Base-by-base conservation (phyloP, 139 green algal species). In the Pleodorina starrii region DNA sequence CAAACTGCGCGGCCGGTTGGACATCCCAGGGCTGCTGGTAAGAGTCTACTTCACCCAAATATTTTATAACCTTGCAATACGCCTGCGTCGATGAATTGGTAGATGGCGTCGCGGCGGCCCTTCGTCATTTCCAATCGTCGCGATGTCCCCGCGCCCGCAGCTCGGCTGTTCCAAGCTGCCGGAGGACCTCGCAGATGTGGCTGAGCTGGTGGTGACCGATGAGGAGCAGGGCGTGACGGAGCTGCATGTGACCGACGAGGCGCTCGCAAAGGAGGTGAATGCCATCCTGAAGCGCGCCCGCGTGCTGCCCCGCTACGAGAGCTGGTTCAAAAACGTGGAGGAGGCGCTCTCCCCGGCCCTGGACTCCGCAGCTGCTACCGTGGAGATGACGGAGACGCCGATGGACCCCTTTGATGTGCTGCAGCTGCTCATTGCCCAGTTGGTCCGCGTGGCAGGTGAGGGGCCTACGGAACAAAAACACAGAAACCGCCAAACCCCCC, bases 381-480 rank as follows among this genome's bases (percentile, higher is more conserved):
- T 69, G 71, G 84, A 82, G 69, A 17, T 50, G 1, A 59, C 69
- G 48, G 84, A 89, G 84, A 72, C 50, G 69, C 69, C 84, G 0
- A 29, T 89, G 68, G 84, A 89, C 84, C 84, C 84, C 23, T 82
- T 83, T 11, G 84, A 89, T 48, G 69, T 89, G 27, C 4, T 89
- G 36, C 84, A 82, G 84, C 32, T 38, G 1, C 3, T 89, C 3
- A 48, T 82, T 19, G 48, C 48, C 3, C 84, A 89, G 50, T 23
- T 89, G 9, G 11, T 89, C 11, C 35, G 14, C 1, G 46, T 82
- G 12, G 84, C 84, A 32, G 84, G 84, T 89, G 69, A 27, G n/a
- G n/a, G n/a, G n/a, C n/a, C n/a, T n/a, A n/a, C n/a, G n/a, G n/a
- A n/a, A n/a, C n/a, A n/a, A n/a, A n/a, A n/a, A n/a, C n/a, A n/a